Evolutionary conservation across 164 flowering plant species (phyloP).

Genomic region (Vitis riparia): DNA sequence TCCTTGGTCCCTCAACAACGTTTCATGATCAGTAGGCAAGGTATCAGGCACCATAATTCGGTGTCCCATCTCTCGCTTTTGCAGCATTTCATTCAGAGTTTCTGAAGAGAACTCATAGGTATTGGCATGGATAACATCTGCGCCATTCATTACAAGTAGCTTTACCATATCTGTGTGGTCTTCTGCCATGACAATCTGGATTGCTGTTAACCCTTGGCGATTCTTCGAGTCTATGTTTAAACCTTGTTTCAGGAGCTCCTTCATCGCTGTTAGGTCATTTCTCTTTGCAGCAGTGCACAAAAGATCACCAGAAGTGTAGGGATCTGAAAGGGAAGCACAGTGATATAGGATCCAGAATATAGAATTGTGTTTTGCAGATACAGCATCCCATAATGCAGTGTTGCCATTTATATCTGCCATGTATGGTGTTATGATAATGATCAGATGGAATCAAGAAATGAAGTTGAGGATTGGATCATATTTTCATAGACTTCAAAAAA

Average conservation of each 20-base stretch:
- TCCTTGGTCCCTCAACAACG: slow-evolving; percentile 7
- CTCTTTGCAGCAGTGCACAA: slow-evolving; percentile 72
- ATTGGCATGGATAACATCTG: slow-evolving; percentile 31
- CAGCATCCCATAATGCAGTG: slow-evolving; percentile 83
- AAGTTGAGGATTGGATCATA: no score
- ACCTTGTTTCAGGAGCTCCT: slow-evolving; percentile 68
- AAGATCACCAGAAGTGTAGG: slow-evolving; percentile 64
- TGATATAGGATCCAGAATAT: slow-evolving; percentile 65
- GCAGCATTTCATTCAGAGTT: slow-evolving; percentile 43
- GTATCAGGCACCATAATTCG: slow-evolving; percentile 30
- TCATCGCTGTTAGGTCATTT: slow-evolving; percentile 56
- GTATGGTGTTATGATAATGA: background rate
- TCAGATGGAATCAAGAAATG: background rate
- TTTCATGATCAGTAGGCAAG: slow-evolving; percentile 3
- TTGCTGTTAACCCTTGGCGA: slow-evolving; percentile 51
- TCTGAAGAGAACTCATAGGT: slow-evolving; percentile 20
- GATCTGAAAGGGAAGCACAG: slow-evolving; percentile 55
- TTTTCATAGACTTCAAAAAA: no score
- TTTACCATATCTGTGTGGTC: slow-evolving; percentile 58
- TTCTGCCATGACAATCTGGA: slow-evolving; percentile 60
- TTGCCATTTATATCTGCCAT: slow-evolving; percentile 66
- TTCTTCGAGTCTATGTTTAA: slow-evolving; percentile 53
- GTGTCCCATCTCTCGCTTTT: slow-evolving; percentile 46
- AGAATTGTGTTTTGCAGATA: slow-evolving; percentile 61
- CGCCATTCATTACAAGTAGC: slow-evolving; percentile 67